These are phyloP conservation scores for Claviceps sp. DNA, from an alignment of 2,329 filamentous ascomycete species.

Conservation along the genomic window DNA sequence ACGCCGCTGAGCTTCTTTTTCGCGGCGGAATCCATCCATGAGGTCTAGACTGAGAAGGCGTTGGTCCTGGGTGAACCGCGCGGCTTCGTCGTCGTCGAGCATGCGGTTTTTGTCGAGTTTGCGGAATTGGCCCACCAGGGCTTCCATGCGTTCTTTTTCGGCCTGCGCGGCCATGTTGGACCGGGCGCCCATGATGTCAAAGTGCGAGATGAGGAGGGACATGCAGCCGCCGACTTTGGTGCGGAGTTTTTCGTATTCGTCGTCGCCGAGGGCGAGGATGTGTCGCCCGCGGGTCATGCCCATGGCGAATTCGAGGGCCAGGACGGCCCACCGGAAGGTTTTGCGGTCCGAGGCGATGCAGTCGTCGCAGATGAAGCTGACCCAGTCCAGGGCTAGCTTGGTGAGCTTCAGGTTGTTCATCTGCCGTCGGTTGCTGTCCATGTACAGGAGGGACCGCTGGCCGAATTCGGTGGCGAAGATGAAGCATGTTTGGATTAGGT, in stretches of 20 bases:
- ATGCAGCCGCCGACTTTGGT: slow-evolving; percentile 93
- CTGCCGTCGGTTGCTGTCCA: slow-evolving; percentile 87
- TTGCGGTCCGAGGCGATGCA: slow-evolving; percentile 88
- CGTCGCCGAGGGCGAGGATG: slow-evolving; percentile 78
- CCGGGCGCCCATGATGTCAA: slow-evolving; percentile 96
- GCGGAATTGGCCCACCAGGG: slow-evolving; percentile 60
- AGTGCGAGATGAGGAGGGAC: slow-evolving; percentile 93
- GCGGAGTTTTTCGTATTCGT: slow-evolving; percentile 72
- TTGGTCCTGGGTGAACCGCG: slow-evolving; percentile 58
- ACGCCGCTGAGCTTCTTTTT: slow-evolving; percentile 73
- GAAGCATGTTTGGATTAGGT: slow-evolving; percentile 95
- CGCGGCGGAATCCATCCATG: slow-evolving; percentile 65
- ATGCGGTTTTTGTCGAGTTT: slow-evolving; percentile 63
- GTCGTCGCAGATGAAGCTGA: slow-evolving; percentile 95
- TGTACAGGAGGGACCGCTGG: slow-evolving; percentile 83
- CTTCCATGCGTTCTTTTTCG: slow-evolving; percentile 78
- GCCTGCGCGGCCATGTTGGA: slow-evolving; percentile 88
- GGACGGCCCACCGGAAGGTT: slow-evolving; percentile 94
- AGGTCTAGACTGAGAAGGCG: slow-evolving; percentile 59
- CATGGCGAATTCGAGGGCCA: slow-evolving; percentile 93
- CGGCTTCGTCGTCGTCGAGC: slow-evolving; percentile 75
- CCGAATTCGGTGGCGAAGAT: slow-evolving; percentile 98
- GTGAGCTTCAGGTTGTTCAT: slow-evolving; percentile 97
- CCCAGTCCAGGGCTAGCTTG: slow-evolving; percentile 88
- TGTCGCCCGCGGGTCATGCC: slow-evolving; percentile 89